Evolutionary conservation across 208 protist genomes (phyloP), one percentile per base, ranked within the genome.

Genomic region (Herpetomonas samuelpessoai): DNA sequence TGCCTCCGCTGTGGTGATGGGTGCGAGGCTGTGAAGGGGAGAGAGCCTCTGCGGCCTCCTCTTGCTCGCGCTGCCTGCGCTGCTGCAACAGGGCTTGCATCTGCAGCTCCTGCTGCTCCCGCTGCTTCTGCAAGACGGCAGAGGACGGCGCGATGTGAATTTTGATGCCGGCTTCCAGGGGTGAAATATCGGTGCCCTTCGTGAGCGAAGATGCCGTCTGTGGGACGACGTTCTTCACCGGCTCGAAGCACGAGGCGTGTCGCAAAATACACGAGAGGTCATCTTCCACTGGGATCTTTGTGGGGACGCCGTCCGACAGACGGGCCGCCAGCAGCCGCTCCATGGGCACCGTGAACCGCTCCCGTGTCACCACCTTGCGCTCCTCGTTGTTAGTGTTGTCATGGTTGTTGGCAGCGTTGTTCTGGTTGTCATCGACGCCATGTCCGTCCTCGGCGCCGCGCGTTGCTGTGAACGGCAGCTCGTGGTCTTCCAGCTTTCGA

Each of bases 141-240:
- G 58, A 51, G 19, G 87, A 93, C 18, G 88, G 88, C 2, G 84
- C 82, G 58, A 94, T 84, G 74, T 86, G 84, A 19, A 94, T 92
- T 55, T 94, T 94, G 45, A 94, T 91, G 30, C 88, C 88, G 16
- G 84, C 88, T 67, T 86, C 88, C 19, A 83, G 50, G 6, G 73
- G 84, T 45, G 77, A 86, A 64, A 94, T 85, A 69, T 90, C 84
- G 45, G 68, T 87, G 16, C 88, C 83, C 46, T 80, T 80, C n/a
- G 80, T 89, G n/a, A 94, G 70, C 44, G 88, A 94, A 26, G 79
- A 90, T 21, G 82, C 88, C 28, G 65, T 77, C 48, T 81, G 70
- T 41, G 84, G 88, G 9, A 94, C 78, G 35, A 91, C 77, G 62
- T 79, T 88, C 48, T 73, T 62, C 51, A 94, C 74, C 2, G 79